A percentile compares a stretch with the other conserved stretches of the same genome.
These are phyloP conservation scores for Nigrospora oryzae DNA, from an alignment of 2,329 filamentous ascomycete species.

Conservation along the genomic window DNA sequence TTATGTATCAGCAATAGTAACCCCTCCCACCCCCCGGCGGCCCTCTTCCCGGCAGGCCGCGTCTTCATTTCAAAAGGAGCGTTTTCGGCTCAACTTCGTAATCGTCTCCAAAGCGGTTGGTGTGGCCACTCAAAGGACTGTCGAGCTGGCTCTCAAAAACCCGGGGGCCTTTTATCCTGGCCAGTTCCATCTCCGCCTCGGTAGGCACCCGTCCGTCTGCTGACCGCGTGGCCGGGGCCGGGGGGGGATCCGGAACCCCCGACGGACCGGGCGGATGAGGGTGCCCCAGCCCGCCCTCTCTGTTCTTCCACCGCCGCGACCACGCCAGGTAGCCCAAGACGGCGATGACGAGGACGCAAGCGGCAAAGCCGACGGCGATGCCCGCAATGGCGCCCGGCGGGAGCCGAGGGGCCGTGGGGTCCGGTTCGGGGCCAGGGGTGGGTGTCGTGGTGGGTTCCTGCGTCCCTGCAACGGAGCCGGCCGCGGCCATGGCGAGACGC, in stretches of 20 bases:
- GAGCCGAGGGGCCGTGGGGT: background rate
- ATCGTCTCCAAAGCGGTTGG: background rate
- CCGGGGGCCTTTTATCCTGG: background rate
- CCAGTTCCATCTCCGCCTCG: background rate
- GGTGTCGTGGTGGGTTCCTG: background rate
- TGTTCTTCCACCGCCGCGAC: background rate
- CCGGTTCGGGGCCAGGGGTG: background rate
- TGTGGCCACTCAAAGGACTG: background rate
- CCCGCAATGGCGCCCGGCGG: slow-evolving; percentile 1
- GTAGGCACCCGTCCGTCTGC: no score
- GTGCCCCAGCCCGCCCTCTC: no score
- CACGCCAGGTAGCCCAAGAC: background rate
- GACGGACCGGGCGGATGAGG: no score
- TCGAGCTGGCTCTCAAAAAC: background rate
- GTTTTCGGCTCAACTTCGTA: background rate
- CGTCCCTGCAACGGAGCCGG: background rate
- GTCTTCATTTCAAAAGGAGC: background rate
- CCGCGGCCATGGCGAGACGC: slow-evolving; percentile 1
- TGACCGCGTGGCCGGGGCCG: no score
- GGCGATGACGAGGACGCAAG: background rate
- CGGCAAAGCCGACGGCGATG: background rate
- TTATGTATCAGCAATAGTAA: no score
- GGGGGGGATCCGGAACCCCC: no score
- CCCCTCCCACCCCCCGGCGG: no score
- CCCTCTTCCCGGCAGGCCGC: no score